Conservation (phyloP, 2,329 filamentous ascomycete genomes). For the Aureobasidium zeae region DNA sequence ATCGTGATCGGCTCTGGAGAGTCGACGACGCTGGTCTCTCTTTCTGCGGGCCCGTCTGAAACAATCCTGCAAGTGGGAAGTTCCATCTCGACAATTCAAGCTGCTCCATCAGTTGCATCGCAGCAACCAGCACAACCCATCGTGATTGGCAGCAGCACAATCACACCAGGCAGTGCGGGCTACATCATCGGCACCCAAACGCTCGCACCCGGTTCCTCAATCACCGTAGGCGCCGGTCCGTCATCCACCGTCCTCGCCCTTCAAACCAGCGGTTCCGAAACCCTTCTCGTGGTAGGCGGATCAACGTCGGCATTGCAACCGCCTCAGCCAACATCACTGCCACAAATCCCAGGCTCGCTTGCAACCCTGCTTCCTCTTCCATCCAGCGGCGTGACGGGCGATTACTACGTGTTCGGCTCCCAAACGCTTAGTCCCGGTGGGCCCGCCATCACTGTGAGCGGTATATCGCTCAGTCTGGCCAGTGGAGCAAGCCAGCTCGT, state of each 20-base stretch:
- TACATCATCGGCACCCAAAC: constrained; percentile 3
- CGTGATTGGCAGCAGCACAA: constrained; percentile 2
- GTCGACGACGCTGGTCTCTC: constrained; percentile 3
- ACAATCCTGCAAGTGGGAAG: constrained; percentile 3
- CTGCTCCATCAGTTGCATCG: background rate
- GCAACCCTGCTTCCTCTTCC: constrained; percentile 12
- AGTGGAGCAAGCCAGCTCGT: background rate
- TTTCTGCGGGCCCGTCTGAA: background rate
- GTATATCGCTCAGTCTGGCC: background rate
- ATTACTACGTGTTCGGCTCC: constrained; percentile 15
- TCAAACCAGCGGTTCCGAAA: background rate
- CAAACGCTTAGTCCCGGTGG: constrained; percentile 18
- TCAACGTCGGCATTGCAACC: background rate
- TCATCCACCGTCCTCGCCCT: background rate
- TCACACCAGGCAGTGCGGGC: background rate
- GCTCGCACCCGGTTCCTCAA: background rate
- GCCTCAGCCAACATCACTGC: background rate
- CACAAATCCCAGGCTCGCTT: background rate
- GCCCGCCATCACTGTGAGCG: constrained; percentile 9
- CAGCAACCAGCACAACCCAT: background rate
- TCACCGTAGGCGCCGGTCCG: background rate
- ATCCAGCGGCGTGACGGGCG: too few relatives aligned
- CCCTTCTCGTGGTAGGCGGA: too few relatives aligned
- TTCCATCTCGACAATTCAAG: background rate
- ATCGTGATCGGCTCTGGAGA: constrained; percentile 10